phyloP scores from a whole-genome alignment of 768 basidiomycete species.

The Candolleomyces aberdarensis region DNA sequence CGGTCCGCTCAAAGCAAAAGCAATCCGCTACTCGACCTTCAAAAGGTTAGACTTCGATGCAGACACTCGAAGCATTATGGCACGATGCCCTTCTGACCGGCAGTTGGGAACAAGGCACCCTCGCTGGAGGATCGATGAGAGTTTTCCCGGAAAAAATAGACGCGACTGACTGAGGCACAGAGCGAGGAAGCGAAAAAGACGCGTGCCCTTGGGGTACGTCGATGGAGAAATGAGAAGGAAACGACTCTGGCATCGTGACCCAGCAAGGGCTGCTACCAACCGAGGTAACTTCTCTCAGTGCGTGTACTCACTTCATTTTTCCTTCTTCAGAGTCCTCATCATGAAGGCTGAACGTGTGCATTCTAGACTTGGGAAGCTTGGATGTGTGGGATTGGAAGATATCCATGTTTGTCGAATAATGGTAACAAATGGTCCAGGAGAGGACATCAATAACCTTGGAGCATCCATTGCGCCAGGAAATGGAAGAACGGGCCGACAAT shows the following conservation, averaged over 20 bases:
- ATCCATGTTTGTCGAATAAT: too few relatives aligned
- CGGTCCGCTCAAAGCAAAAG: too few relatives aligned
- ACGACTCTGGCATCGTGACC: neutral
- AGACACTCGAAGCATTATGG: too few relatives aligned
- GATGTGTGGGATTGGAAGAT: too few relatives aligned
- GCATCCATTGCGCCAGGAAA: too few relatives aligned
- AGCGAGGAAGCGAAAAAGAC: too few relatives aligned
- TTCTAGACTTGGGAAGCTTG: too few relatives aligned
- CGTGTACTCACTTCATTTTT: neutral
- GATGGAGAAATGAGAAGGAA: neutral
- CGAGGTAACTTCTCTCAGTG: neutral
- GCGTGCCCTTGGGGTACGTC: neutral
- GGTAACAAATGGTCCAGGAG: too few relatives aligned
- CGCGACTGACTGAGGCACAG: neutral
- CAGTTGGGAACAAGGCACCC: neutral
- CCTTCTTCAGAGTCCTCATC: neutral
- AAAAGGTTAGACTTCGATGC: too few relatives aligned
- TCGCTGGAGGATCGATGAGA: neutral
- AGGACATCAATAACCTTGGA: too few relatives aligned
- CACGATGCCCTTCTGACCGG: neutral
- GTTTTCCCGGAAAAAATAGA: neutral
- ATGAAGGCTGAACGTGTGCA: neutral
- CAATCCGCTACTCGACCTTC: too few relatives aligned
- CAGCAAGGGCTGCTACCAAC: neutral
- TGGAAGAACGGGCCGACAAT: too few relatives aligned